A percentile compares a stretch with the other conserved stretches of the same genome.
Conservation (phyloP, 1,139 yeast species). For the Candida sojae region DNA sequence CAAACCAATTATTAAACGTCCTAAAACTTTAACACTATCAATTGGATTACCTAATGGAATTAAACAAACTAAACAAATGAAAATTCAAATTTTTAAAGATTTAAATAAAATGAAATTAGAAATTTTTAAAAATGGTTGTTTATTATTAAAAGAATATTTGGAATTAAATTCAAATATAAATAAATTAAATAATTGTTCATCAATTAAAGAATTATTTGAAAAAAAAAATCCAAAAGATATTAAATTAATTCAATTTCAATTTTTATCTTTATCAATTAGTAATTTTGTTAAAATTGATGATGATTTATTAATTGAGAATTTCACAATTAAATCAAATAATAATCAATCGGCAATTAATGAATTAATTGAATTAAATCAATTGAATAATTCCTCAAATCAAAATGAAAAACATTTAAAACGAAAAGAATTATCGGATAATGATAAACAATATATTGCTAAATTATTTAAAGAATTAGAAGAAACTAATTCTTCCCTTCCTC, state of each 20-base stretch:
- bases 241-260: constrained; percentile 49
- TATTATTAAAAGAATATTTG: constrained; percentile 31
- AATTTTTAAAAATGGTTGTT: constrained; percentile 31
- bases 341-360: constrained; percentile 17
- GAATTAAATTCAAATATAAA: constrained; percentile 25
- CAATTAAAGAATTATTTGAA: constrained; percentile 34
- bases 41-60: constrained; percentile 21
- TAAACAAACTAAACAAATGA: constrained; percentile 47
- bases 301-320: constrained; percentile 51
- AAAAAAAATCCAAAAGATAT: constrained; percentile 20
- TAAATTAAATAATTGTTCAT: constrained; percentile 32
- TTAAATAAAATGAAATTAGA: constrained; percentile 37
- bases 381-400: too few species aligned
- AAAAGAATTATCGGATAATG: constrained; percentile 11
- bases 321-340: constrained; percentile 27
- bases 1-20: constrained; percentile 40
- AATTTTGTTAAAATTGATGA: constrained; percentile 50
- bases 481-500: background rate
- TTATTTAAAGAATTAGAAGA: constrained; percentile 17
- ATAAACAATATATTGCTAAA: constrained; percentile 17
- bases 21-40: constrained; percentile 52
- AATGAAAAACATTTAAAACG: background rate
- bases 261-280: constrained; percentile 52
- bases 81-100: constrained; percentile 41
- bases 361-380: constrained; percentile 22